Conservation (phyloP, 208 protist species). For the Crithidia mellificae region DNA sequence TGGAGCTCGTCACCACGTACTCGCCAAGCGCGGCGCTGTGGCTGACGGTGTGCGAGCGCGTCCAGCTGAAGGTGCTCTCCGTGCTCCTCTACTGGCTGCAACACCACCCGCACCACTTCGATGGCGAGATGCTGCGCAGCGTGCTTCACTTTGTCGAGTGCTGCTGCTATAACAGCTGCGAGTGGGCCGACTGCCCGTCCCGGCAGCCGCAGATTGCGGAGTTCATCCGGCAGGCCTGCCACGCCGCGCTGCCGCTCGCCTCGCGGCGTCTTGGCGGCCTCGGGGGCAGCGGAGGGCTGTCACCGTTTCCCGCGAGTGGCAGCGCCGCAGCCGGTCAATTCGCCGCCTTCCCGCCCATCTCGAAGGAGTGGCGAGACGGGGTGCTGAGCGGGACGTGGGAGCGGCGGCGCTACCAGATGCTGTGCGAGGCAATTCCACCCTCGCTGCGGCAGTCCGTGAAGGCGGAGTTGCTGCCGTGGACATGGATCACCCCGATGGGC, state of each 20-base stretch:
- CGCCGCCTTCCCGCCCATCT: conserved; percentile 11
- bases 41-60: conserved; percentile 42
- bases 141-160: conserved; percentile 57
- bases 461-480: conserved; percentile 22
- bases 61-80: conserved; percentile 57
- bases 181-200: conserved; percentile 51
- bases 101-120: conserved; percentile 58
- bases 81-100: conserved; percentile 61
- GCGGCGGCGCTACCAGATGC: conserved; percentile 11
- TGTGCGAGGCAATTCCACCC: conserved; percentile 17
- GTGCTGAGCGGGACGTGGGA: conserved; percentile 25
- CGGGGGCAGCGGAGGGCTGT: not conserved
- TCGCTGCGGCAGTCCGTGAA: conserved; percentile 16
- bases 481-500: conserved; percentile 28
- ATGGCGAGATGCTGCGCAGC: conserved; percentile 46
- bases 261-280: not conserved
- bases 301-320: not conserved
- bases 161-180: conserved; percentile 36
- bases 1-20: conserved; percentile 41
- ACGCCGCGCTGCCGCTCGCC: conserved; percentile 15
- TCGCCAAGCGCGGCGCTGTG: conserved; percentile 51
- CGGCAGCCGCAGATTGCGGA: conserved; percentile 51
- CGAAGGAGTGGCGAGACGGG: conserved; percentile 17
- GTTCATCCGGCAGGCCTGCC: conserved; percentile 38
- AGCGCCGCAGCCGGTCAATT: not conserved